Base-by-base conservation (phyloP, 2,329 filamentous ascomycete species). In the Claviceps capensis region DNA sequence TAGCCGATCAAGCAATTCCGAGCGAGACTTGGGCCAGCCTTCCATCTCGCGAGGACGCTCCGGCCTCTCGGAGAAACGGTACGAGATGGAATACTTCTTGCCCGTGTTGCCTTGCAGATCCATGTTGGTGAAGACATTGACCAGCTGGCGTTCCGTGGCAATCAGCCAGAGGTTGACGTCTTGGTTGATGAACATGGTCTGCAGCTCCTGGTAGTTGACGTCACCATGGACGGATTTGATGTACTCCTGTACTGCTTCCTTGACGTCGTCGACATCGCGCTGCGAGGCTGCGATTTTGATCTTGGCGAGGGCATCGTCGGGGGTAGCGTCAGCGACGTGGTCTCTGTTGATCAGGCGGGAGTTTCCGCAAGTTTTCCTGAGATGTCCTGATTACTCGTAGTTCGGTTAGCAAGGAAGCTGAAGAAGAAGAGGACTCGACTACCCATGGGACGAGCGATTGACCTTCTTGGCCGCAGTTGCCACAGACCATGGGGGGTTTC, bases 101-200 rank as follows among this genome's bases (percentile, higher is more conserved):
- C 76, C 75, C 19, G 83, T 69, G 55, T 84, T 78, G 5, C 84
- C 84, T 60, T 87, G 82, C 1, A 86, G 69, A 56, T 87, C 82
- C 78, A 87, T 84, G 65, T 85, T 83, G 54, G 81, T 85, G 57
- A 82, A 75, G 5, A 80, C 79, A 1, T 67, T 61, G 0, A 85
- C 64, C 5, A 73, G 63, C 37, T 76, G 67, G 57, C 78, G 76
- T 69, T 85, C 77, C 5, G 78, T 65, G 5, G 79, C 79, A 57
- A 87, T 83, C 50, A 88, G 67, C 66, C 75, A 83, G 14, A 85
- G 66, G 3, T 66, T 66, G 53, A 85, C 72, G 0, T 69, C 62
- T 43, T 78, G 69, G 1, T 65, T 58, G 6, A 83, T 78, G 62
- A 88, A 75, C 1, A 72, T 72, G 36, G 71, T 60, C 69, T 88